phyloP scores from a whole-genome alignment of 2,329 filamentous ascomycete species.

The Dendryphion nanum region DNA sequence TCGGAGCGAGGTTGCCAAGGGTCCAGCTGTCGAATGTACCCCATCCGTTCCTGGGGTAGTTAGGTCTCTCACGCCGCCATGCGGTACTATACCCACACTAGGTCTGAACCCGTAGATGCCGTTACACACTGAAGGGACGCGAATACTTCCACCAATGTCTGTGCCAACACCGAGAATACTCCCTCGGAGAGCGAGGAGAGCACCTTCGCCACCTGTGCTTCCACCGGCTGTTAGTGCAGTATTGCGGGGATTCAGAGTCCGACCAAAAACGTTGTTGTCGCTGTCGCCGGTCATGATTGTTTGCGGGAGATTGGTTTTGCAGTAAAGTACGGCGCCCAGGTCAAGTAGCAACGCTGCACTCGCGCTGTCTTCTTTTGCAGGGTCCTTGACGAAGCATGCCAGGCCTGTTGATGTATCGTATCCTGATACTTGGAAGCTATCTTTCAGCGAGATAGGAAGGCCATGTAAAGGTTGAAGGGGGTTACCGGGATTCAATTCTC shows the following conservation, averaged over 20 bases:
- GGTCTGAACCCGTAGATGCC: slow-evolving; percentile 19
- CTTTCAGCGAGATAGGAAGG: slow-evolving; percentile 54
- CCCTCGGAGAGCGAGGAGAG: slow-evolving; percentile 5
- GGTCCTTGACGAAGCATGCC: slow-evolving; percentile 16
- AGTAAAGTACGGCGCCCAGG: slow-evolving; percentile 51
- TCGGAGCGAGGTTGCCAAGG: slow-evolving; percentile 39
- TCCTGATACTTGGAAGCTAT: slow-evolving; percentile 3
- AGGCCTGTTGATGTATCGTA: neutral
- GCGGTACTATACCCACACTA: slow-evolving; percentile 47
- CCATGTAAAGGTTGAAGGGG: slow-evolving; percentile 57
- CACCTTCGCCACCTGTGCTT: slow-evolving; percentile 32
- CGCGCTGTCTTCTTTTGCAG: slow-evolving; percentile 50
- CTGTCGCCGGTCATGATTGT: slow-evolving; percentile 54
- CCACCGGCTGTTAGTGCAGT: slow-evolving; percentile 45
- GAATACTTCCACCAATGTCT: slow-evolving; percentile 11
- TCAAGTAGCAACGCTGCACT: slow-evolving; percentile 51
- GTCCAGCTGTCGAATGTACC: slow-evolving; percentile 34
- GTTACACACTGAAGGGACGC: slow-evolving; percentile 5
- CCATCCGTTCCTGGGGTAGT: slow-evolving; percentile 17
- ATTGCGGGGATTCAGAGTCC: slow-evolving; percentile 44
- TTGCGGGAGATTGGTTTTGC: slow-evolving; percentile 51
- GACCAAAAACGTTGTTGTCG: slow-evolving; percentile 52
- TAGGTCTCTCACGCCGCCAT: slow-evolving; percentile 13
- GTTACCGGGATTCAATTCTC: neutral
- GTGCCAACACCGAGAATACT: slow-evolving; percentile 7